These are phyloP conservation scores for Phaeodactylum tricornutum DNA, from an alignment of 108 stramenopile genomes.

Conservation along the genomic window DNA sequence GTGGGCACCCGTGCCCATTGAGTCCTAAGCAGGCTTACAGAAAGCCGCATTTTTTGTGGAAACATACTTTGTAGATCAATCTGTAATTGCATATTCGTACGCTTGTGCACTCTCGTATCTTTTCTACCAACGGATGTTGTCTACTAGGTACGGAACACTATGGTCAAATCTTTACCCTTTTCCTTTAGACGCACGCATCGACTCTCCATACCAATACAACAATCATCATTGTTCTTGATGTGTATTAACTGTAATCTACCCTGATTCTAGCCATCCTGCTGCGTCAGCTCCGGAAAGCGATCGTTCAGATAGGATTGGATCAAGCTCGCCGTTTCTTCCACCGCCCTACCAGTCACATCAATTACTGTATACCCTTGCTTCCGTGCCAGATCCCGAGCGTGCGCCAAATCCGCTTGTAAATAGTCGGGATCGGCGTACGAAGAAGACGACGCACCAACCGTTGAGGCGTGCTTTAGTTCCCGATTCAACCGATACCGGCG, in stretches of 20 bases:
- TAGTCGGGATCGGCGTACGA: constrained; percentile 37
- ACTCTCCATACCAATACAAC: too few relatives aligned
- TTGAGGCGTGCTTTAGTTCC: neutral
- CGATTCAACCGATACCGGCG: constrained; percentile 23
- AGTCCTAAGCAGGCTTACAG: too few relatives aligned
- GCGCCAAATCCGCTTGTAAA: constrained; percentile 17
- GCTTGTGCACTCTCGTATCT: too few relatives aligned
- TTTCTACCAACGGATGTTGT: too few relatives aligned
- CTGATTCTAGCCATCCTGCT: too few relatives aligned
- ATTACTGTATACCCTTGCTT: constrained; percentile 27
- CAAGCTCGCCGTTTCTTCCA: constrained; percentile 34
- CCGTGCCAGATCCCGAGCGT: constrained; percentile 17
- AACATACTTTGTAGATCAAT: too few relatives aligned
- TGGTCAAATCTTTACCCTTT: too few relatives aligned
- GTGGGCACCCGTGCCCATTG: constrained; percentile 10
- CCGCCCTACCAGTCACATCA: constrained; percentile 39
- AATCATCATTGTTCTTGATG: too few relatives aligned
- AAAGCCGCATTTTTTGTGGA: neutral
- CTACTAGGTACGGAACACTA: too few relatives aligned
- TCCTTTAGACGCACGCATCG: too few relatives aligned
- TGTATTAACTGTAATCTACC: too few relatives aligned
- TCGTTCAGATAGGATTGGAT: constrained; percentile 22
- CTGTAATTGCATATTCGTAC: too few relatives aligned
- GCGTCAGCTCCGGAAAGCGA: constrained; percentile 18
- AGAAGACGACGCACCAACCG: constrained; percentile 5